Evolutionary conservation across 441 rosid genomes (phyloP), one percentile per base, ranked within the genome.

Genomic region (Caryocar brasiliense): DNA sequence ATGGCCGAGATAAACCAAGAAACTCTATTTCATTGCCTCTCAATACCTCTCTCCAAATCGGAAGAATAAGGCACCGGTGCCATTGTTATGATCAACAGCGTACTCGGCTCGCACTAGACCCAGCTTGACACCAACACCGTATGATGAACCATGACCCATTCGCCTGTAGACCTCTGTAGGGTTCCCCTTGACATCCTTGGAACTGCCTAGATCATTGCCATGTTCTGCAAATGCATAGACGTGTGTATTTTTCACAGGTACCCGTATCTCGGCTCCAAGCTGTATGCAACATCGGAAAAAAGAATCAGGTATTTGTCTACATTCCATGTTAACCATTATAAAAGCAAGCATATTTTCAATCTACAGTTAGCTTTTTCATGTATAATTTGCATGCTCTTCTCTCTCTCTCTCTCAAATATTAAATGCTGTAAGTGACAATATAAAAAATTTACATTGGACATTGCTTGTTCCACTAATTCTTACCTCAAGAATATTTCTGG

Each of bases 141-240:
- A 87, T 0, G 98, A 91, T 6, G 98, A 91, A 55, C 98, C 98
- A 0, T 79, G 82, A 22, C 98, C 98, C 90, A 72, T 65, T 68
- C 98, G 79, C 68, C 91, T 75, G 64, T 91, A 91, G 3, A 85
- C 95, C 47, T 81, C 95, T 9, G 98, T 91, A 22, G 98, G 98
- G 61, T 91, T 91, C 27, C 98, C 98, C 66, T 91, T 87, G 47
- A 91, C 95, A 50, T 85, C 93, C 73, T 91, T 91, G 2, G 98
- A 91, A 56, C 78, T 79, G 66, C 98, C 98, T 42, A 91, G 71
- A 65, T 91, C 98, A 28, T 77, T 91, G 49, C 98, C 98, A 51
- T 91, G 98, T 70, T 87, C 98, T 4, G 82, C 96, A 77, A 91
- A 91, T 19, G 86, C 83, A 54, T 91, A 91, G 3, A 83, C 70